Conservation (phyloP, 495 filamentous ascomycete species). For the Pseudevernia furfuracea region DNA sequence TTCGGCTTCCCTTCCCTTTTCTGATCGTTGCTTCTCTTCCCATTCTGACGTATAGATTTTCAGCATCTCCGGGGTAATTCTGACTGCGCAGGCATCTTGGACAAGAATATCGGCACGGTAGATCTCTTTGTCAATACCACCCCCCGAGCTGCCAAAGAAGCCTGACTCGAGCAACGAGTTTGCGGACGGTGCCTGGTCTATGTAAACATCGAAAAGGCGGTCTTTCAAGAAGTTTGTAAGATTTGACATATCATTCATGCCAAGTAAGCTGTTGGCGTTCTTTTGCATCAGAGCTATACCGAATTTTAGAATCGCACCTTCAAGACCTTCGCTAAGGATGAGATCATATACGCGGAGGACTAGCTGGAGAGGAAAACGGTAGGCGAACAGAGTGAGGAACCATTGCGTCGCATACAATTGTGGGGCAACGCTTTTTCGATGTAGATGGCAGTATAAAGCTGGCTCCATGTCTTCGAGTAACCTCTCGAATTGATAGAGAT, state of each 20-base stretch:
- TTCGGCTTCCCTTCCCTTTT: slow-evolving; percentile 76
- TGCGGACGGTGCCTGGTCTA: slow-evolving; percentile 81
- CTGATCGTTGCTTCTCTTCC: slow-evolving; percentile 73
- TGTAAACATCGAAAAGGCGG: slow-evolving; percentile 90
- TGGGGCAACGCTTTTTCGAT: slow-evolving; percentile 76
- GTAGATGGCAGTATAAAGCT: slow-evolving; percentile 89
- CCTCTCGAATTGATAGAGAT: slow-evolving; percentile 90
- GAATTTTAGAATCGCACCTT: slow-evolving; percentile 84
- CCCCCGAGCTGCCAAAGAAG: slow-evolving; percentile 90
- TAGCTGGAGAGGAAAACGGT: slow-evolving; percentile 92
- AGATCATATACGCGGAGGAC: slow-evolving; percentile 96
- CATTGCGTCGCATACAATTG: slow-evolving; percentile 96
- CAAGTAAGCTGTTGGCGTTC: slow-evolving; percentile 69
- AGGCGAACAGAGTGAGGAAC: slow-evolving; percentile 98
- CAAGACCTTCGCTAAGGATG: slow-evolving; percentile 88
- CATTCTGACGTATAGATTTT: slow-evolving; percentile 77
- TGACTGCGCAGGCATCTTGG: slow-evolving; percentile 85
- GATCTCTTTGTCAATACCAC: slow-evolving; percentile 83
- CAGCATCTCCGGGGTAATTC: slow-evolving; percentile 72
- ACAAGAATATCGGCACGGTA: slow-evolving; percentile 92
- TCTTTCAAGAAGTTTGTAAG: slow-evolving; percentile 89
- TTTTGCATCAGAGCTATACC: slow-evolving; percentile 93
- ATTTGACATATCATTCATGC: slow-evolving; percentile 80
- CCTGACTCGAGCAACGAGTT: slow-evolving; percentile 87
- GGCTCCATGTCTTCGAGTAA: slow-evolving; percentile 91